Evolutionary conservation across 2,329 filamentous ascomycete species (phyloP).

Genomic region (Aphanoascus verrucosus): DNA sequence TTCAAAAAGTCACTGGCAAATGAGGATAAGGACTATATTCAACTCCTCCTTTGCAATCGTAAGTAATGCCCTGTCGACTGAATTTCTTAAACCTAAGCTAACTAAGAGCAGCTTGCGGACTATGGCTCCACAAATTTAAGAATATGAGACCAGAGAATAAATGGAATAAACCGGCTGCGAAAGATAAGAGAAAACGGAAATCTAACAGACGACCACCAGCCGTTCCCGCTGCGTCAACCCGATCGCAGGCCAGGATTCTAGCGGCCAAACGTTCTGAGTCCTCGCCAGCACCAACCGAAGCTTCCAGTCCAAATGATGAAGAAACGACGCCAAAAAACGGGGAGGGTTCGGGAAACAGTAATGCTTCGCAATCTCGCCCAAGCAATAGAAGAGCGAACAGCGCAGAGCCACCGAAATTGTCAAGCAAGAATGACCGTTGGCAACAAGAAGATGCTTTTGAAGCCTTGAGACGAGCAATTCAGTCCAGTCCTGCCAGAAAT

Average conservation of each 20-base stretch:
- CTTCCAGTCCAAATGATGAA: conserved; percentile 17
- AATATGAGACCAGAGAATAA: conserved; percentile 69
- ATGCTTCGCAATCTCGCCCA: conserved; percentile 26
- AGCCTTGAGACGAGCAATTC: conserved; percentile 45
- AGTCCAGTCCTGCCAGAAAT: conserved; percentile 50
- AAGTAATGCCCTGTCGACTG: conserved; percentile 32
- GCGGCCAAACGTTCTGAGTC: conserved; percentile 25
- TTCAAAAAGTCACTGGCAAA: conserved; percentile 62
- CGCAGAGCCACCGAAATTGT: conserved; percentile 34
- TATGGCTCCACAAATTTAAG: conserved; percentile 87
- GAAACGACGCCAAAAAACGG: conserved; percentile 6
- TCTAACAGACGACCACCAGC: conserved; percentile 26
- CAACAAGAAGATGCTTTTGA: conserved; percentile 33
- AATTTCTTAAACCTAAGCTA: conserved; percentile 19
- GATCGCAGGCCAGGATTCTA: conserved; percentile 16
- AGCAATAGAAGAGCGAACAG: conserved; percentile 40
- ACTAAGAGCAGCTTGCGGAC: conserved; percentile 58
- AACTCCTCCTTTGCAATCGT: conserved; percentile 79
- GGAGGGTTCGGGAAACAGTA: conserved; percentile 11
- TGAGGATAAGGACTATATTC: conserved; percentile 60
- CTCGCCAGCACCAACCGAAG: conserved; percentile 19
- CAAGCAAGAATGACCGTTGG: conserved; percentile 28
- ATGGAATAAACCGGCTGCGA: conserved; percentile 59
- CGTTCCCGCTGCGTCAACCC: conserved; percentile 22
- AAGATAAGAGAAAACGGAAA: conserved; percentile 32